phyloP scores from a whole-genome alignment of 176 grass and related monocot species.

The Aechmea fasciata region DNA sequence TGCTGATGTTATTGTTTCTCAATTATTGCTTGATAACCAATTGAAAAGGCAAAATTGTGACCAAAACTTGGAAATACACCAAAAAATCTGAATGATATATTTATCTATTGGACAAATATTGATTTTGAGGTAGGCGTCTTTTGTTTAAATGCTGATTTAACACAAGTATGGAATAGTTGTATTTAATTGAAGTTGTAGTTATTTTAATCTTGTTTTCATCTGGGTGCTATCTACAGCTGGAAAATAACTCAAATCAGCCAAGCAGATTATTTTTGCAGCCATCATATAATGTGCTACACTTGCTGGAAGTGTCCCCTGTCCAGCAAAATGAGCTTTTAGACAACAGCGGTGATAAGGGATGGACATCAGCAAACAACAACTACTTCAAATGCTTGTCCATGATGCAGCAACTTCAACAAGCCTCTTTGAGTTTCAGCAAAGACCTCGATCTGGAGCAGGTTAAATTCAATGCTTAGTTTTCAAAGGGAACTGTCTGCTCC shows the following conservation, averaged over 20 bases:
- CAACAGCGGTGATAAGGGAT: conserved; percentile 15
- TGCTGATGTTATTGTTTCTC: not conserved
- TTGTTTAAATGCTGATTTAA: not conserved
- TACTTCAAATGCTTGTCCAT: conserved; percentile 74
- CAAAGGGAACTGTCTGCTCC: not conserved
- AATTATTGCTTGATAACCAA: no score
- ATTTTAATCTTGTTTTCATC: not conserved
- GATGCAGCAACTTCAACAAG: conserved; percentile 57
- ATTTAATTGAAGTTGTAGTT: not conserved
- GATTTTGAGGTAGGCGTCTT: not conserved
- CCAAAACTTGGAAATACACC: not conserved
- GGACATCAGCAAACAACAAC: conserved; percentile 55
- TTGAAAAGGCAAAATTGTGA: not conserved
- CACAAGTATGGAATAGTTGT: not conserved
- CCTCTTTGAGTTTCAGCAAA: conserved; percentile 75
- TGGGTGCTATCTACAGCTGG: conserved; percentile 34
- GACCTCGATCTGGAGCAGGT: conserved; percentile 78
- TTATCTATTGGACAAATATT: not conserved
- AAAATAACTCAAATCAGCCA: conserved; percentile 29
- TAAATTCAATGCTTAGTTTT: conserved; percentile 8
- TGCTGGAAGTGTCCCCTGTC: conserved; percentile 31
- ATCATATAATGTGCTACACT: conserved; percentile 62
- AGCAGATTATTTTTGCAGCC: conserved; percentile 51
- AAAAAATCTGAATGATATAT: not conserved
- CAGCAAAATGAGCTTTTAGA: conserved; percentile 25